These are phyloP conservation scores for Trichosporon sp. DNA, from an alignment of 1,284 basidiomycete genomes.

Conservation along the genomic window DNA sequence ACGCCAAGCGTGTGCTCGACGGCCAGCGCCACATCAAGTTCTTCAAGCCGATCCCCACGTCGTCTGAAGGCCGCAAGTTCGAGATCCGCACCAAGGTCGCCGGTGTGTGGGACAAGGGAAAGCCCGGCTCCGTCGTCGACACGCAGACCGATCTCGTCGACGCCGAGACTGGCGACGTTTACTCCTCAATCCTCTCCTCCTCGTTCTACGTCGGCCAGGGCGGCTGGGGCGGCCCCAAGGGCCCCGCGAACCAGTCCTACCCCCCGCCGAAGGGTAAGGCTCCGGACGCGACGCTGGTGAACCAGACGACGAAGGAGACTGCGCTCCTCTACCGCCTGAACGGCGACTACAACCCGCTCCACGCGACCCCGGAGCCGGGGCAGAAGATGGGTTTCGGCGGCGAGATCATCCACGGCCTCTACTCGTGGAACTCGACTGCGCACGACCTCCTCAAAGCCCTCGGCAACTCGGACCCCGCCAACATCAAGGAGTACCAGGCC, in stretches of 20 bases:
- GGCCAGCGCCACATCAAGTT: constrained; percentile 33
- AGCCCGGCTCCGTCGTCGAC: constrained; percentile 32
- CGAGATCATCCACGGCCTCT: constrained; percentile 35
- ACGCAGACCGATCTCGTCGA: constrained; percentile 33
- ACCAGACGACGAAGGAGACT: constrained; percentile 30
- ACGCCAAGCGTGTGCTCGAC: constrained; percentile 30
- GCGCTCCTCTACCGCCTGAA: constrained; percentile 34
- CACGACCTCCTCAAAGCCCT: constrained; percentile 31
- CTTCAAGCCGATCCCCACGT: constrained; percentile 29
- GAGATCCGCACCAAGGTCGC: constrained; percentile 29
- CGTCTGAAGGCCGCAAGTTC: constrained; percentile 30
- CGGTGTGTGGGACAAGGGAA: constrained; percentile 36
- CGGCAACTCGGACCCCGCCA: constrained; percentile 29
- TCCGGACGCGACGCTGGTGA: constrained; percentile 24
- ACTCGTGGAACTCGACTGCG: constrained; percentile 34
- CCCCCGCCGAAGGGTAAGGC: constrained; percentile 24
- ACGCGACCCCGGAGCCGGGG: constrained; percentile 31
- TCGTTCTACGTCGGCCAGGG: constrained; percentile 34
- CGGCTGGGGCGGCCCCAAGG: constrained; percentile 35
- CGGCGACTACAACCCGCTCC: constrained; percentile 36
- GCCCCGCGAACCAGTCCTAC: constrained; percentile 23
- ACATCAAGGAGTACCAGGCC: constrained; percentile 32
- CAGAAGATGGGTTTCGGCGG: constrained; percentile 35
- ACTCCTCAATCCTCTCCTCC: constrained; percentile 23
- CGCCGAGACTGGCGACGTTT: constrained; percentile 26